Evolutionary conservation across 345 rosid species (phyloP).

Genomic region (Durio zibethinus): DNA sequence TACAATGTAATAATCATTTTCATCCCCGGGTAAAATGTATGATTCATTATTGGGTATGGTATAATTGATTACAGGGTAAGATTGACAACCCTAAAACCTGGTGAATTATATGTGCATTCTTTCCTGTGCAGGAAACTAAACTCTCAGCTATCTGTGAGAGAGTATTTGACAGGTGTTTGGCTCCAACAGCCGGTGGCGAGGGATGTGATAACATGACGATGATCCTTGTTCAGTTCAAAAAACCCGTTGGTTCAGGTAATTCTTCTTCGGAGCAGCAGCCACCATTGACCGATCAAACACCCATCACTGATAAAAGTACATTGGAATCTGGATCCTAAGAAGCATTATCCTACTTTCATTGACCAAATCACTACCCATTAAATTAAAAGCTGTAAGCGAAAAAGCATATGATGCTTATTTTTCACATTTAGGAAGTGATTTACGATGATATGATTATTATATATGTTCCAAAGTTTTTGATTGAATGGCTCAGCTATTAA

Average conservation of each 20-base stretch:
- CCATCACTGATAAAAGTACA: background rate
- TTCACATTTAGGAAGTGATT: slow-evolving; percentile 5
- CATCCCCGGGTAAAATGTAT: too few relatives aligned
- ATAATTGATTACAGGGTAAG: too few relatives aligned
- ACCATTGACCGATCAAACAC: background rate
- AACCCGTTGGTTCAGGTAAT: slow-evolving; percentile 20
- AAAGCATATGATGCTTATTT: background rate
- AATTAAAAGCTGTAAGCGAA: slow-evolving; percentile 6
- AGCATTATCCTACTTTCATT: background rate
- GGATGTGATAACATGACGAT: slow-evolving; percentile 99
- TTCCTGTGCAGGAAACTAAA: slow-evolving; percentile 60
- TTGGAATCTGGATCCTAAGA: slow-evolving; percentile 12
- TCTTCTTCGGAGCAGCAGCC: slow-evolving; percentile 5
- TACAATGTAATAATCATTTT: too few relatives aligned
- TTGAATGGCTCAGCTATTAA: background rate
- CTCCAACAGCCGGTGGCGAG: slow-evolving; percentile 79
- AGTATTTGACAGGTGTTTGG: slow-evolving; percentile 81
- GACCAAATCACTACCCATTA: background rate
- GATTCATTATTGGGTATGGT: too few relatives aligned
- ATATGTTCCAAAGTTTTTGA: slow-evolving; percentile 13
- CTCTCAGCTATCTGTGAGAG: slow-evolving; percentile 77
- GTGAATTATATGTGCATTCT: background rate
- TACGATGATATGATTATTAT: slow-evolving; percentile 16
- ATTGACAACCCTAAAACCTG: too few relatives aligned
- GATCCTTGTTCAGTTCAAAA: slow-evolving; percentile 82